Conservation (phyloP, 2,329 filamentous ascomycete species). For the Zymoseptoria tritici region DNA sequence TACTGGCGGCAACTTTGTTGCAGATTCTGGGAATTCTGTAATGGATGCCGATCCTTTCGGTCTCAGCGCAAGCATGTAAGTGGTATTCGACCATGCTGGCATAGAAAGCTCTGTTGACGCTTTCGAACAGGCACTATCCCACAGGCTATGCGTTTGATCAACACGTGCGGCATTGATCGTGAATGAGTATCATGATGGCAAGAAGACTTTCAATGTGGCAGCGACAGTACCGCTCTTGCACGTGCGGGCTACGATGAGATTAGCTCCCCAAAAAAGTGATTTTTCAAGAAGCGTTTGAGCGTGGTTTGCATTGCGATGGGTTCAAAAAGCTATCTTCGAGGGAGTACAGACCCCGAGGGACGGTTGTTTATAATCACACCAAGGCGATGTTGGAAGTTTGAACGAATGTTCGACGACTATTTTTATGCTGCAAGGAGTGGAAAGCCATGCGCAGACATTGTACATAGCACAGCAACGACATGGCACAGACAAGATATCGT, state of each 20-base stretch:
- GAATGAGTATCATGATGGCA: neutral
- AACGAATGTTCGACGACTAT: neutral
- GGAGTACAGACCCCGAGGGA: neutral
- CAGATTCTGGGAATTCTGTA: slow-evolving; percentile 74
- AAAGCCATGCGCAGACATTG: neutral
- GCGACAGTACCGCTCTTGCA: slow-evolving; percentile 9
- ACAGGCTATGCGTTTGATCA: slow-evolving; percentile 17
- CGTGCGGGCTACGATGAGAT: slow-evolving; percentile 13
- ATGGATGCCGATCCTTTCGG: slow-evolving; percentile 91
- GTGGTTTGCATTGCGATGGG: neutral
- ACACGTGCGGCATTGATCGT: slow-evolving; percentile 7
- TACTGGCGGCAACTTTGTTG: slow-evolving; percentile 31
- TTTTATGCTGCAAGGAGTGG: neutral
- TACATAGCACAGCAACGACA: neutral
- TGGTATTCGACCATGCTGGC: slow-evolving; percentile 35
- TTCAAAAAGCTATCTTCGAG: neutral
- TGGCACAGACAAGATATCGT: neutral
- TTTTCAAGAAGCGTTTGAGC: neutral
- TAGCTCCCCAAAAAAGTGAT: neutral
- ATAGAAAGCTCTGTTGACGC: neutral
- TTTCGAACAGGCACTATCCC: slow-evolving; percentile 11
- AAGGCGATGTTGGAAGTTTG: neutral
- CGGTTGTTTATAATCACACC: neutral
- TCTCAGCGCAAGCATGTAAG: slow-evolving; percentile 87
- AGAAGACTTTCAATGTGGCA: slow-evolving; percentile 3